A percentile compares a stretch with the other conserved stretches of the same genome.
phyloP scores from a whole-genome alignment of 306 rosid genomes.

The Glycine tomentella region DNA sequence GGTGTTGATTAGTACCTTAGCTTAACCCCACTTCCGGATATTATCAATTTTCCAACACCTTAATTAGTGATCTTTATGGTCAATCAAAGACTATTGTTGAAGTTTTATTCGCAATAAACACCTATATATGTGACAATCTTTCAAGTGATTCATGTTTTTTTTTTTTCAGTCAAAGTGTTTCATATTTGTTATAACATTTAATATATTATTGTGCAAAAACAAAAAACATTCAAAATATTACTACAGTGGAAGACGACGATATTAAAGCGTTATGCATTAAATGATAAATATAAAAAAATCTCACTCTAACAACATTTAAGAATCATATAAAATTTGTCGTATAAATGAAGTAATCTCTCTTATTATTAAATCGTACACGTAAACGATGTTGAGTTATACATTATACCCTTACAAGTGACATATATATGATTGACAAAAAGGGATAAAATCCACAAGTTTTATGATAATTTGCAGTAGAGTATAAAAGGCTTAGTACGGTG shows the following conservation, averaged over 20 bases:
- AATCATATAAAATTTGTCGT: too few species aligned
- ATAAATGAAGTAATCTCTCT: too few species aligned
- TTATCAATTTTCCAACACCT: not conserved
- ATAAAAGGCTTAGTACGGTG: too few species aligned
- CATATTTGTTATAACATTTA: not conserved
- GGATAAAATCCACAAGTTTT: too few species aligned
- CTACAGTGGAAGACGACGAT: not conserved
- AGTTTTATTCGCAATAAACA: not conserved
- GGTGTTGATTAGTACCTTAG: not conserved
- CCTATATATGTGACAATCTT: not conserved
- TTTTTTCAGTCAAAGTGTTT: not conserved
- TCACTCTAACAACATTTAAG: too few species aligned
- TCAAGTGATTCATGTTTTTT: not conserved
- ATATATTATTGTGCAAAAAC: too few species aligned
- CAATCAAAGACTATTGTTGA: not conserved
- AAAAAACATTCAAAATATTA: not conserved
- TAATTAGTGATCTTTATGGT: not conserved
- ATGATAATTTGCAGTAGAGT: too few species aligned
- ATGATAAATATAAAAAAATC: too few species aligned
- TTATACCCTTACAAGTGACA: not conserved
- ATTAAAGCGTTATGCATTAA: not conserved
- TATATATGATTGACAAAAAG: too few species aligned
- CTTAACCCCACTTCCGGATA: not conserved
- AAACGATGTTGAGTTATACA: not conserved
- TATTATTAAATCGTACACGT: too few species aligned